Conservation (phyloP, 495 filamentous ascomycete genomes). For the Xylaria grammica region DNA sequence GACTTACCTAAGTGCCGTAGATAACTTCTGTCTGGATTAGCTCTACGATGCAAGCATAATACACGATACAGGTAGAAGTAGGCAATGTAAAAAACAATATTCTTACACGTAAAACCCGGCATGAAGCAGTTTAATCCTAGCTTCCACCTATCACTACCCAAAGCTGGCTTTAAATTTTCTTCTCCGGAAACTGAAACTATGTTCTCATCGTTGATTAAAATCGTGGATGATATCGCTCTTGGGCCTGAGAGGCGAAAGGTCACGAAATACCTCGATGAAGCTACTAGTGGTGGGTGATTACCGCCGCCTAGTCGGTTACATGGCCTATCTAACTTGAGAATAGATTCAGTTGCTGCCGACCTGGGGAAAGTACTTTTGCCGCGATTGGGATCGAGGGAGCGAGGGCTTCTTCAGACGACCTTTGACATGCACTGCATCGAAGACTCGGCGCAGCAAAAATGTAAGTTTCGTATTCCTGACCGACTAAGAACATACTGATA, state of each 20-base stretch:
- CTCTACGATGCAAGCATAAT: no score
- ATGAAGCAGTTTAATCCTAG: background rate
- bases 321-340: background rate
- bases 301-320: background rate
- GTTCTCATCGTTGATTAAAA: background rate
- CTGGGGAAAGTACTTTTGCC: background rate
- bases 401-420: background rate
- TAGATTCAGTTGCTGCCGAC: background rate
- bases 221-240: slow-evolving; percentile 2
- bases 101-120: background rate
- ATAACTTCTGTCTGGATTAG: no score
- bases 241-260: slow-evolving; percentile 3
- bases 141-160: background rate
- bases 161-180: no score
- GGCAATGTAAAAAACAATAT: background rate
- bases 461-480: background rate
- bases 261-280: slow-evolving; percentile 1
- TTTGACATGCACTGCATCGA: slow-evolving; percentile 4
- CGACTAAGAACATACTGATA: background rate
- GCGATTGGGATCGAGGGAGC: background rate
- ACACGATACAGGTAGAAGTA: no score
- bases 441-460: background rate
- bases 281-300: background rate
- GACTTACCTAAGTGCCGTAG: no score
- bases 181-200: no score